Evolutionary conservation across 208 protist species (phyloP), one percentile per base, ranked within the genome.

Genomic region (Kentomonas sorsogonicus): DNA sequence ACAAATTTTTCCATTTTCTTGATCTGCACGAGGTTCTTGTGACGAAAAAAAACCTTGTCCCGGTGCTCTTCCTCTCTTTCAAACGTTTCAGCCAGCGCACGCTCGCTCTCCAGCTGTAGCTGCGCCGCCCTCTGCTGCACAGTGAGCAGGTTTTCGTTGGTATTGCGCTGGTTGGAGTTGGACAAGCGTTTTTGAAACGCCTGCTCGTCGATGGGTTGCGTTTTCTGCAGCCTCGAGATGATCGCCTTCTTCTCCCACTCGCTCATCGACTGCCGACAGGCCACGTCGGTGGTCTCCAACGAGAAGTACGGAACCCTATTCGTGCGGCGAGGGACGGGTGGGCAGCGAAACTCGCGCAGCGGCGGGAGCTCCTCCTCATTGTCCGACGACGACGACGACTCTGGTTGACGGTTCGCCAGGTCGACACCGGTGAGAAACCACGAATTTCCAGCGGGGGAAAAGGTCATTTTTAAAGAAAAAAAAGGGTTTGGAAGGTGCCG

Each of bases 181-280:
- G 30, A 48, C 5, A 94, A 67, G 20, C 83, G 79, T 22, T 45
- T 16, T 50, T 88, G 74, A 47, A 94, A 94, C 20, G 54, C 60
- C 13, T 74, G 69, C 41, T 60, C 69, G 46, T 86, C 54, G 0
- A 91, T 27, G 9, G 53, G 63, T 22, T 40, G 11, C 6, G 29
- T 41, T 59, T 72, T 69, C 50, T 74, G 62, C 47, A 88, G 63
- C 0, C 75, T 67, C 1, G 79, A 44, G 13, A 89, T 36, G 40
- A 93, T 80, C 2, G 66, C 56, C 48, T 80, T 73, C 51, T 70
- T 77, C 59, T 93, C 86, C 77, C 75, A 89, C 25, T 86, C 68
- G n/a, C 45, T 54, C 26, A 15, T 31, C 11, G 67, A 65, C 31
- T 36, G 50, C 44, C 56, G 44, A 29, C 56, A 38, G 0, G 57